These are phyloP conservation scores for Sclerotinia trifoliorum DNA, from an alignment of 2,329 filamentous ascomycete genomes.

Conservation along the genomic window DNA sequence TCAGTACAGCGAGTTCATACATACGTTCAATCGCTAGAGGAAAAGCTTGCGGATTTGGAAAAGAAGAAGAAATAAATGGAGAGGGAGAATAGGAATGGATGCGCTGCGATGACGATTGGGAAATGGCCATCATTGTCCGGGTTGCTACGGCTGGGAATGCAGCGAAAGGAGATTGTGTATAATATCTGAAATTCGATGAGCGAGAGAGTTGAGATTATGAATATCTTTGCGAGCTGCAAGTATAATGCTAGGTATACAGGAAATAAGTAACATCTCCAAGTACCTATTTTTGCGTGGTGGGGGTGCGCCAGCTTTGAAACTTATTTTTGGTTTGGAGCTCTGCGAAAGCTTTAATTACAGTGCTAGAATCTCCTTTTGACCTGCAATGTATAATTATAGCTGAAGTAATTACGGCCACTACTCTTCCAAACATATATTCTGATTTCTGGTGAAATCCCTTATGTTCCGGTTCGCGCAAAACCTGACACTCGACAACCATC, in stretches of 20 bases:
- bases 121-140: background rate
- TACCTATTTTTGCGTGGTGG: background rate
- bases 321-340: background rate
- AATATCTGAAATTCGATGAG: conserved; percentile 15
- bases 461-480: background rate
- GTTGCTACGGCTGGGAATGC: background rate
- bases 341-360: background rate
- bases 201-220: conserved; percentile 4
- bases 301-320: background rate
- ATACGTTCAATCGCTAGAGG: conserved; percentile 79
- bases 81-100: background rate
- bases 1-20: conserved; percentile 83
- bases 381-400: background rate
- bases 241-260: conserved; percentile 1
- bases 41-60: conserved; percentile 67
- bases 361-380: background rate
- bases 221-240: conserved; percentile 3
- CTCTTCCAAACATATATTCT: no score
- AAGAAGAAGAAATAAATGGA: conserved; percentile 60
- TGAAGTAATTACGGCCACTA: background rate
- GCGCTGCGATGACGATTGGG: background rate
- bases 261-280: conserved; percentile 16
- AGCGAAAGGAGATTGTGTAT: conserved; percentile 9
- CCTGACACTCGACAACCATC: background rate
- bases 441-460: background rate